These are phyloP conservation scores for Zygosaccharomyces pseudorouxii DNA, from an alignment of 805 yeast genomes.

Conservation along the genomic window DNA sequence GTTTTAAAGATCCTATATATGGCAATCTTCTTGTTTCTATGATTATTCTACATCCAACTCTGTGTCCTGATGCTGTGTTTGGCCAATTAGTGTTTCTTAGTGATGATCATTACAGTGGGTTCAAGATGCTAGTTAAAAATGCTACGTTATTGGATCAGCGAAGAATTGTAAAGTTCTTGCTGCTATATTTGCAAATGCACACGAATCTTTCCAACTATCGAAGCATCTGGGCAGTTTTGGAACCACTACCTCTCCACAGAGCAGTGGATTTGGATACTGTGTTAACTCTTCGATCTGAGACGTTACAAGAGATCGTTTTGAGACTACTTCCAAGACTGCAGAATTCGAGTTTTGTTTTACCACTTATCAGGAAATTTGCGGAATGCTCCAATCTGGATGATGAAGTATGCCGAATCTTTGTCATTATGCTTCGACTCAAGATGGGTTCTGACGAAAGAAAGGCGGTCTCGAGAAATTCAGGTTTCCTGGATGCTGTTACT, in stretches of 20 bases:
- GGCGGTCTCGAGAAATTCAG: conserved; percentile 14
- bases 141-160: conserved; percentile 17
- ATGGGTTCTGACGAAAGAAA: conserved; percentile 10
- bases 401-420: conserved; percentile 21
- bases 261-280: conserved; percentile 12
- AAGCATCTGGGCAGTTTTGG: conserved; percentile 13
- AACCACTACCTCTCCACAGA: conserved; percentile 10
- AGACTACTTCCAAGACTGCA: conserved; percentile 9
- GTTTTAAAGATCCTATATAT: neutral
- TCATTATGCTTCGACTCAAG: conserved; percentile 12
- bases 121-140: conserved; percentile 10
- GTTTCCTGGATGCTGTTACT: conserved; percentile 30
- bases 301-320: conserved; percentile 19
- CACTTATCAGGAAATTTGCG: conserved; percentile 11
- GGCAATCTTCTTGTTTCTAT: conserved; percentile 17
- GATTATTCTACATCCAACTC: conserved; percentile 19
- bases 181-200: conserved; percentile 20
- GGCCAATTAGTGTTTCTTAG: conserved; percentile 18
- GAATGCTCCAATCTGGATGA: conserved; percentile 19
- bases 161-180: conserved; percentile 16
- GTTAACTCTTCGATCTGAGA: conserved; percentile 14
- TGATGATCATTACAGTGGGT: conserved; percentile 8
- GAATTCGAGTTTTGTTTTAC: conserved; percentile 1
- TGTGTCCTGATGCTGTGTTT: conserved; percentile 17
- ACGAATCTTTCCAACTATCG: conserved; percentile 8